Evolutionary conservation across 2,329 filamentous ascomycete genomes (phyloP), one percentile per base, ranked within the genome.

Genomic region (Pseudocercospora pini-densiflorae): DNA sequence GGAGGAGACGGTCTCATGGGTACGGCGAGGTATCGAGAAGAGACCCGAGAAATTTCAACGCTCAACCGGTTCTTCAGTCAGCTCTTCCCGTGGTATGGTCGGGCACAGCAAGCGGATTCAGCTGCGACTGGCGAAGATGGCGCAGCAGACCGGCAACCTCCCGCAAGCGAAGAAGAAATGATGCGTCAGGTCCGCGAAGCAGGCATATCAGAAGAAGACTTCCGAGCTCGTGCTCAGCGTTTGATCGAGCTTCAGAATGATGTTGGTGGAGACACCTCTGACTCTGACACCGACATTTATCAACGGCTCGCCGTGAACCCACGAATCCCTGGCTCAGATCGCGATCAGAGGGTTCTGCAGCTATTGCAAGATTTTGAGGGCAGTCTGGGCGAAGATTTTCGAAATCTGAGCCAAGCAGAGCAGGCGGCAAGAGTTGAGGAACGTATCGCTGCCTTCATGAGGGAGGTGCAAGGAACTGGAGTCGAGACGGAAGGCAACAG

Each of bases 41-140:
- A 71, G 65, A 57, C 73, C 10, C 67, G 70, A 53, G 75, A 77
- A 33, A 70, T 77, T 9, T 69, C 74, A 54, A 67, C 67, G 19
- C 68, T 77, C 5, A 69, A 72, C 21, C 63, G 63, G 21, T 77
- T 76, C 65, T 77, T 77, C 62, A 54, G 70, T 1, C 67, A 71
- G 7, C 66, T 76, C 1, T 77, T 76, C 58, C 74, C 75, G 0
- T 75, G 75, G 74, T 74, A 65, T 55, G 59, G 60, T 21, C 64
- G 45, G 21, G 19, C 10, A 40, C 57, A 24, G 64, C 64, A 19
- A 60, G 43, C 49, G 3, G 60, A 49, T n/a, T 62, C 54, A 21
- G 58, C 59, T 2, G 62, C 59, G 12, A 60, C 61, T n/a, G 63
- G 51, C 55, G 68, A 33, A 55, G 33, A 31, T 6, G 67, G 53